A percentile compares a stretch with the other conserved stretches of the same genome.
Evolutionary conservation across 768 basidiomycete species (phyloP).

Genomic region (Naganishia onofrii): DNA sequence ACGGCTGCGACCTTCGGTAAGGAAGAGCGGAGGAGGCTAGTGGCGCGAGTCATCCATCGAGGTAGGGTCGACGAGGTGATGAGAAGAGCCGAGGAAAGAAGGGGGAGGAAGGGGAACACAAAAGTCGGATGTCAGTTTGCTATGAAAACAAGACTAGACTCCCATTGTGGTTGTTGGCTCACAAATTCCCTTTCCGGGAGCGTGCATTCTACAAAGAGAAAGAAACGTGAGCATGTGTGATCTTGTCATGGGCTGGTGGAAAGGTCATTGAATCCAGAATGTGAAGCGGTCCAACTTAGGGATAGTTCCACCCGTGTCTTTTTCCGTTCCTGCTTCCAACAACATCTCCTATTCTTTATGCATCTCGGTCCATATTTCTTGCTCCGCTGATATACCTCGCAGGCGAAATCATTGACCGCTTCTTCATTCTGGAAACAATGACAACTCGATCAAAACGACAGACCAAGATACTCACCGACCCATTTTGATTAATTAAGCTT

Average conservation of each 20-base stretch:
- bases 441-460: not conserved
- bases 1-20: slow-evolving; percentile 88
- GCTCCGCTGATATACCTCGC: not conserved
- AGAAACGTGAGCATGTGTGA: slow-evolving; percentile 3
- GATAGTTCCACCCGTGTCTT: not conserved
- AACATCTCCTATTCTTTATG: not conserved
- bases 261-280: not conserved
- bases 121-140: slow-evolving; percentile 26
- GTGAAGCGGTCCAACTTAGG: not conserved
- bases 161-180: slow-evolving; percentile 52
- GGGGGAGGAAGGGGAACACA: slow-evolving; percentile 17
- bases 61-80: not conserved
- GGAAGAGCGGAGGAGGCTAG: slow-evolving; percentile 91
- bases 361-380: too few relatives aligned
- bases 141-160: slow-evolving; percentile 27
- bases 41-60: slow-evolving; percentile 3
- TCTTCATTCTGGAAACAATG: slow-evolving; percentile 1
- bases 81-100: not conserved
- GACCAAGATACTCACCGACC: slow-evolving; percentile 44
- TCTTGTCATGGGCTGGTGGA: not conserved
- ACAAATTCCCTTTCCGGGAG: slow-evolving; percentile 99
- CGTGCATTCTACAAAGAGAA: slow-evolving; percentile 80
- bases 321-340: not conserved
- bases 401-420: not conserved
- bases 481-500: slow-evolving; percentile 43